These are phyloP conservation scores for Tuber calosporum DNA, from an alignment of 495 filamentous ascomycete species.

Conservation along the genomic window DNA sequence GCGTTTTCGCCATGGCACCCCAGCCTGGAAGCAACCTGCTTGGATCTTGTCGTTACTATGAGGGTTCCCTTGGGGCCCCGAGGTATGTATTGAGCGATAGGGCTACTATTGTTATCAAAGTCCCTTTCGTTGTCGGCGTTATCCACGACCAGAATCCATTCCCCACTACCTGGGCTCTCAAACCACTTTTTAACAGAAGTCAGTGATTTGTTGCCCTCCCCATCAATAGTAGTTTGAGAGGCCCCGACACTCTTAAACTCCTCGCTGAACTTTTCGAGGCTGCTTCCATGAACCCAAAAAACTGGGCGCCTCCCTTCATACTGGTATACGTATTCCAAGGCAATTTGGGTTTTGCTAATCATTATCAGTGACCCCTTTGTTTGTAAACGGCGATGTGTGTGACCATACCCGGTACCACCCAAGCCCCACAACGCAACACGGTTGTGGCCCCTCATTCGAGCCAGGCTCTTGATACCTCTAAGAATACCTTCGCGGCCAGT, in stretches of 20 bases:
- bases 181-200: conserved; percentile 13
- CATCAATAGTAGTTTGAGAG: conserved; percentile 32
- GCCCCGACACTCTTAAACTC: conserved; percentile 42
- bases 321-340: conserved; percentile 46
- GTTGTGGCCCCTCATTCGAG: conserved; percentile 15
- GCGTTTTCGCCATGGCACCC: background rate
- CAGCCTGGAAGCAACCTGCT: conserved; percentile 8
- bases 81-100: conserved; percentile 13
- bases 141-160: conserved; percentile 43
- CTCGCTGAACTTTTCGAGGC: conserved; percentile 41
- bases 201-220: conserved; percentile 8
- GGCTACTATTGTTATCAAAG: conserved; percentile 9
- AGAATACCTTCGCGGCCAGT: conserved; percentile 44
- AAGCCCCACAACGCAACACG: conserved; percentile 45
- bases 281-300: conserved; percentile 46
- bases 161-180: conserved; percentile 15
- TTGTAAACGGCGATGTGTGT: background rate
- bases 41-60: conserved; percentile 15
- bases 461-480: conserved; percentile 29
- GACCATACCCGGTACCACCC: conserved; percentile 49
- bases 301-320: conserved; percentile 20
- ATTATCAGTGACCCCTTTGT: conserved; percentile 12
- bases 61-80: conserved; percentile 17
- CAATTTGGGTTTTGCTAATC: conserved; percentile 48
- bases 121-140: conserved; percentile 42